Percentiles rank a stretch among this genome's conserved stretches.
phyloP scores from a whole-genome alignment of 139 green algal species.

The Pseudopediastrum boryanum region DNA sequence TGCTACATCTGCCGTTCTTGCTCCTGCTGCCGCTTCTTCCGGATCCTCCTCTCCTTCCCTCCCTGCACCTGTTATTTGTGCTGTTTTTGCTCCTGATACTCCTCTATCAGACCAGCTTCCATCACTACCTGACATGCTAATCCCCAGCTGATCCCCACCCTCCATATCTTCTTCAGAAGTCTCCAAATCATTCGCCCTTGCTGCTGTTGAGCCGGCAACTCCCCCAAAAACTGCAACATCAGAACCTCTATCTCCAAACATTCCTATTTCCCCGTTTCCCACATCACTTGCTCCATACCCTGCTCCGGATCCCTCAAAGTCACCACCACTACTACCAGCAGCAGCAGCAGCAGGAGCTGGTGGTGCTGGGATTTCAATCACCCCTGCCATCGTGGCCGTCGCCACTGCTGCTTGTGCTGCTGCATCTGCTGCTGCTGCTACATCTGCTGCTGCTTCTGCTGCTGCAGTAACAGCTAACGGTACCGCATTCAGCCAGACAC shows the following conservation, averaged over 20 bases:
- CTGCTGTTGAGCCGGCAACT: neutral
- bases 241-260: neutral
- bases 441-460: neutral
- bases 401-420: neutral
- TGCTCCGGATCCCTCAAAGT: no score
- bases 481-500: no score
- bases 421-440: neutral
- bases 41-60: neutral
- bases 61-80: slow-evolving; percentile 1
- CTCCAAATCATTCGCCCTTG: neutral
- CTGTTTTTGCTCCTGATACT: neutral
- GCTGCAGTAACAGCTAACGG: neutral
- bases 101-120: neutral
- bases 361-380: neutral
- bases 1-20: neutral
- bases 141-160: no score
- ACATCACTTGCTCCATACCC: neutral
- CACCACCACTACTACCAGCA: neutral
- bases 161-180: neutral
- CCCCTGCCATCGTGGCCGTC: neutral
- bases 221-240: neutral
- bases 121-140: neutral
- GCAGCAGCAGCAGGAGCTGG: neutral
- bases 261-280: neutral
- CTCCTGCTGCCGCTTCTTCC: neutral